Evolutionary conservation across 1,139 yeast species (phyloP).

Genomic region (Suhomyces yuchorum): DNA sequence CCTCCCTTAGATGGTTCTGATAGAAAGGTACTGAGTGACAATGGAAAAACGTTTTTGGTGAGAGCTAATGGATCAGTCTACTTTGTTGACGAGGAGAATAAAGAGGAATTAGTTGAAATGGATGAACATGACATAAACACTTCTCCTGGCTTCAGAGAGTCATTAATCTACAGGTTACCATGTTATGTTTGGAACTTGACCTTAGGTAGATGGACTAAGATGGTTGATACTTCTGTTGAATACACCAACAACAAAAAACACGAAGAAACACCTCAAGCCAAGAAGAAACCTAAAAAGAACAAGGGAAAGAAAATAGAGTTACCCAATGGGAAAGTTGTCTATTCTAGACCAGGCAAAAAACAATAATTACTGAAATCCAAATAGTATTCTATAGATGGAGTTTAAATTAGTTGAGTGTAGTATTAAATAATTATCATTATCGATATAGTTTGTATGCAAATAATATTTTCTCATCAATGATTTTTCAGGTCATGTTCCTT

Average conservation of each 20-base stretch:
- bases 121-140: constrained; percentile 44
- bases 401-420: background rate
- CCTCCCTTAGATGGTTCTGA: constrained; percentile 53
- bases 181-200: constrained; percentile 45
- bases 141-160: constrained; percentile 54
- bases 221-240: constrained; percentile 29
- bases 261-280: constrained; percentile 20
- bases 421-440: constrained; percentile 2
- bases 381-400: background rate
- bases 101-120: constrained; percentile 34
- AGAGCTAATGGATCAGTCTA: constrained; percentile 71
- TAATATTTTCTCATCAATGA: background rate
- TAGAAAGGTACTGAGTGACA: constrained; percentile 38
- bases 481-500: background rate
- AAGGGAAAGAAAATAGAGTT: constrained; percentile 51
- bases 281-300: constrained; percentile 15
- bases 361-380: background rate
- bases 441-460: constrained; percentile 1
- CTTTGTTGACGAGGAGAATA: constrained; percentile 55
- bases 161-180: constrained; percentile 54
- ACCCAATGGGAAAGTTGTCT: constrained; percentile 63
- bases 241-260: constrained; percentile 18
- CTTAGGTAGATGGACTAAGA: constrained; percentile 39
- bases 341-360: constrained; percentile 38
- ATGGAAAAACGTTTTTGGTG: constrained; percentile 64